Conservation (phyloP, 805 yeast species). For the Lachancea kluyveri region DNA sequence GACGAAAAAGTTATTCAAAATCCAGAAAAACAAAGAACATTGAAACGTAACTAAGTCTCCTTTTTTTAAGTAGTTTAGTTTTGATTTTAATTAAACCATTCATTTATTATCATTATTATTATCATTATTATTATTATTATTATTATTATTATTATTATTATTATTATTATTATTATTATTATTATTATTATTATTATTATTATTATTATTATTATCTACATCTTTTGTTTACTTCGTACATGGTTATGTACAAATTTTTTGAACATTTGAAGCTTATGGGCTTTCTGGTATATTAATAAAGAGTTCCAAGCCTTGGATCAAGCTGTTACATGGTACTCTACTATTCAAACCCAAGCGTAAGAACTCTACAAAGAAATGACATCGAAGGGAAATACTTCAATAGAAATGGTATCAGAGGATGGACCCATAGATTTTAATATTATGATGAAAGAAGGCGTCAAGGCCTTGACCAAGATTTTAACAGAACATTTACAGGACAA, state of each 20-base stretch:
- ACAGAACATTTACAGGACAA: slow-evolving; percentile 25
- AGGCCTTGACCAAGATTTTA: slow-evolving; percentile 26
- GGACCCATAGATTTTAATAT: slow-evolving; percentile 27
- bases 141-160: neutral
- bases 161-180: neutral
- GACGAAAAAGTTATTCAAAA: slow-evolving; percentile 86
- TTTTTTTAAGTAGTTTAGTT: too few species aligned
- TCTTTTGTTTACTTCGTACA: too few species aligned
- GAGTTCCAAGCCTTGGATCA: too few species aligned
- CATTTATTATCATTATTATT: slow-evolving; percentile 14
- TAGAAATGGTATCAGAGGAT: slow-evolving; percentile 21
- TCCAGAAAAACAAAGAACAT: slow-evolving; percentile 90
- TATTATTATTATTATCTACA: too few species aligned
- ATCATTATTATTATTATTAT: slow-evolving; percentile 17
- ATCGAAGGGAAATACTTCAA: slow-evolving; percentile 11
- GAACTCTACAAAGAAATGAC: too few species aligned
- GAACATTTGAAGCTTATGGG: too few species aligned
- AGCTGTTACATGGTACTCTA: too few species aligned
- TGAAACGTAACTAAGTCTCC: slow-evolving; percentile 61
- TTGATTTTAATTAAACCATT: too few species aligned
- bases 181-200: too few species aligned
- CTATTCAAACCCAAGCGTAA: too few species aligned
- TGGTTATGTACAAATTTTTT: too few species aligned
- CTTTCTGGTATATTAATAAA: too few species aligned
- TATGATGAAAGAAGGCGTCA: slow-evolving; percentile 32